These are phyloP conservation scores for Andalucia godoyi DNA, from an alignment of 78 protist genomes.

Conservation along the genomic window DNA sequence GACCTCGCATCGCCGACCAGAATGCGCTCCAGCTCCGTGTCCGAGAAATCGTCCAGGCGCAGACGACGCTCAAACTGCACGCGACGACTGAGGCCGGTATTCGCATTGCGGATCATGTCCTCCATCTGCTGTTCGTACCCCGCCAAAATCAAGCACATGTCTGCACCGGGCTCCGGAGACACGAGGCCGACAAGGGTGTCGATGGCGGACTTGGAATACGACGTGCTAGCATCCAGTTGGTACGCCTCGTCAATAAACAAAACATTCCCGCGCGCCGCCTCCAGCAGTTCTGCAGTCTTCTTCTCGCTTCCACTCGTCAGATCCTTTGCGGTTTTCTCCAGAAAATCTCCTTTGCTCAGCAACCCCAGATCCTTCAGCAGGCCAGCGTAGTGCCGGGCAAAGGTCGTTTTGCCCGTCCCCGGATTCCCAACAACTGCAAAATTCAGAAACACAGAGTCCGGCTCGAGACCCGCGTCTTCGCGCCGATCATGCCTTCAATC, in stretches of 20 bases:
- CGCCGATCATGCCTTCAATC: no score
- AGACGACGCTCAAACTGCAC: no score
- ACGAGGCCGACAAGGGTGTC: neutral
- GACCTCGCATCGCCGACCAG: no score
- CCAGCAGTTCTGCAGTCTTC: neutral
- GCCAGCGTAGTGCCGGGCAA: neutral
- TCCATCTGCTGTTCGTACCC: conserved; percentile 19
- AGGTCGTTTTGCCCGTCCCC: conserved; percentile 18
- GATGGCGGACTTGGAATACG: neutral
- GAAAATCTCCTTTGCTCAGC: neutral
- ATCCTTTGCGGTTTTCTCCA: neutral
- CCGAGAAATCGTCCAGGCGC: no score
- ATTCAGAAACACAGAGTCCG: no score
- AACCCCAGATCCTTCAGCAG: neutral
- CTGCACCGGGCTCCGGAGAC: neutral
- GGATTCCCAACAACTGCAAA: no score
- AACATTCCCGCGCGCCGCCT: conserved; percentile 8
- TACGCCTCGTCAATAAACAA: conserved; percentile 12
- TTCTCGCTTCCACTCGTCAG: neutral
- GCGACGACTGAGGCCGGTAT: no score
- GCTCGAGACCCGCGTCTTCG: no score
- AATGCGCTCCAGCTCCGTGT: no score
- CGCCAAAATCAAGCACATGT: conserved; percentile 8
- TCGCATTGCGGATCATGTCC: no score
- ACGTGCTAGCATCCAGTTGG: neutral